Base-by-base conservation (phyloP, 75 land plant species). In the Cryptomeria japonica region DNA sequence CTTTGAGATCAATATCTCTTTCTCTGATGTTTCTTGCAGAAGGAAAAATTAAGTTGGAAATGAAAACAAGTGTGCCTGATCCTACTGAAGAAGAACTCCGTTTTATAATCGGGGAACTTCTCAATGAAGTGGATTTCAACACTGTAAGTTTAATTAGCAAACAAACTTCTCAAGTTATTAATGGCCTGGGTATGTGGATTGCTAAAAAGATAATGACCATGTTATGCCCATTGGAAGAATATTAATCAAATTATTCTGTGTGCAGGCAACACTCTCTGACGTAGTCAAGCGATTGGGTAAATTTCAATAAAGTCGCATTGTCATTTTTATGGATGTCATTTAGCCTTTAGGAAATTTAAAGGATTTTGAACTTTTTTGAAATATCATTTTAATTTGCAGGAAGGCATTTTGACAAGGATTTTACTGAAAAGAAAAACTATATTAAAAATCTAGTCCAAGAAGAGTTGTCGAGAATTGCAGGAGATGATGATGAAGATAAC, bases 251-350 rank as follows among this genome's bases (percentile, higher is more conserved):
- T 42, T 14, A 46, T 82, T n/a, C 14, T 11, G 28, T 46, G 84
- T 82, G 84, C 84, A 82, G 84, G 84, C 84, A 46, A 82, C 84
- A 28, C 84, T 82, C 44, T 82, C 84, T 41, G 84, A 82, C 28
- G 22, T 82, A 11, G 84, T 82, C 84, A 82, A 82, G 49, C 84
- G 49, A 42, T 28, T 82, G 84, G 84, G 84, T 82, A 82, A 32
- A 73, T 10, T 73, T 73, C 28, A 49, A 46, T 82, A 10, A 42
- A 42, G n/a, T 34, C 47, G n/a, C 42, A 28, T 37, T 22, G 46
- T n/a, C 3, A 44, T 82, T 82, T 28, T 39, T 46, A 44, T n/a
- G 46, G 14, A 73, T 32, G 47, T n/a, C 51, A 82, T 82, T 42
- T 42, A 41, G 84, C 8, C 32, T 82, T n/a, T n/a, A 10, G 84